A percentile compares a stretch with the other conserved stretches of the same genome.
phyloP scores from a whole-genome alignment of 306 rosid species.

The Sophora flavescens region DNA sequence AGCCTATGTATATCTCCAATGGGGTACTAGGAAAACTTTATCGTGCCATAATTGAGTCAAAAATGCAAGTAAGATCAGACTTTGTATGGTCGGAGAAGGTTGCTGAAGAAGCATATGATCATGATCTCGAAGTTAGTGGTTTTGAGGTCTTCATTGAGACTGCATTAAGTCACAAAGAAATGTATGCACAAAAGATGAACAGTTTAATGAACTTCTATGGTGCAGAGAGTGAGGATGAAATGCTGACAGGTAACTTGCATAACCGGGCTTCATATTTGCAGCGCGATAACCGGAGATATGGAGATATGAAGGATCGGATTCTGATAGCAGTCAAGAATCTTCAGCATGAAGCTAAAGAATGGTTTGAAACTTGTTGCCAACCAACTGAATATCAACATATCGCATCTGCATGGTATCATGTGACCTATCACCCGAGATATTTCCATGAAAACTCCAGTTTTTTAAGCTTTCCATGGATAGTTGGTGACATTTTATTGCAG shows the following conservation, averaged over 20 bases:
- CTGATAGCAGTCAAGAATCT: constrained; percentile 64
- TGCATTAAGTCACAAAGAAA: constrained; percentile 67
- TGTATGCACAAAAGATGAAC: constrained; percentile 69
- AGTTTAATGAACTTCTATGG: constrained; percentile 71
- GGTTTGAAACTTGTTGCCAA: constrained; percentile 72
- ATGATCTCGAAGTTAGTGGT: constrained; percentile 72
- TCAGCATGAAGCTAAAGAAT: constrained; percentile 70
- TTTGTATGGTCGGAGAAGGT: constrained; percentile 59
- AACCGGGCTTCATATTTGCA: constrained; percentile 75
- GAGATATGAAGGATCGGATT: constrained; percentile 85
- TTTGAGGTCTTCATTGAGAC: constrained; percentile 62
- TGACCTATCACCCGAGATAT: constrained; percentile 69
- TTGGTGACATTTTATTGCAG: constrained; percentile 69
- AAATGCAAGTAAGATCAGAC: constrained; percentile 45
- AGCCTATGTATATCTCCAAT: constrained; percentile 74
- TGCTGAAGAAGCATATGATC: constrained; percentile 66
- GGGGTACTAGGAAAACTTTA: constrained; percentile 84
- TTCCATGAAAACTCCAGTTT: constrained; percentile 49
- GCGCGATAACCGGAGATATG: constrained; percentile 81
- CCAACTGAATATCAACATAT: constrained; percentile 50
- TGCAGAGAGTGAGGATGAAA: constrained; percentile 77
- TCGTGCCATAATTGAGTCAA: constrained; percentile 55
- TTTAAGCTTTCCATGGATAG: constrained; percentile 92
- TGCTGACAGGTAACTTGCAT: constrained; percentile 76
- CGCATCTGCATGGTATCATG: constrained; percentile 96